Percentiles rank a stretch among this genome's conserved stretches.
phyloP scores from a whole-genome alignment of 257 asterid species.

The Ligustrum vulgare region DNA sequence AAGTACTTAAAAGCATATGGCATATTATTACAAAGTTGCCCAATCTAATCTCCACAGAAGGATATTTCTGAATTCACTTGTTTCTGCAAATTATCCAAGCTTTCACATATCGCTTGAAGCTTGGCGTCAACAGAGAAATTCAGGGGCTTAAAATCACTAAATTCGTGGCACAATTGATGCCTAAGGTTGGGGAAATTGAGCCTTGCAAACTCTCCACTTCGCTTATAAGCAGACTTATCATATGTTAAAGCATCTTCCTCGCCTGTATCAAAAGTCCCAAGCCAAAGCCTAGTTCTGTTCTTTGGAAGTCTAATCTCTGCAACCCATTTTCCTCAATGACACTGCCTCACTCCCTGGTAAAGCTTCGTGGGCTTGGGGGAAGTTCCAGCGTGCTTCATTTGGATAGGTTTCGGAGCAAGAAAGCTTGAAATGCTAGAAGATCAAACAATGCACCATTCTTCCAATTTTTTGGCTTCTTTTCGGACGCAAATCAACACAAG shows the following conservation, averaged over 20 bases:
- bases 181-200: constrained; percentile 74
- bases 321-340: constrained; percentile 98
- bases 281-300: constrained; percentile 90
- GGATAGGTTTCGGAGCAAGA: constrained; percentile 58
- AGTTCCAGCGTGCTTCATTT: constrained; percentile 58
- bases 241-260: constrained; percentile 90
- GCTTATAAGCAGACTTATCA: constrained; percentile 82
- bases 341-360: constrained; percentile 84
- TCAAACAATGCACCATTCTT: too few relatives aligned
- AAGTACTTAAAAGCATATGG: neutral
- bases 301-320: constrained; percentile 89
- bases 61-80: constrained; percentile 56
- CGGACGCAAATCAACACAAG: constrained; percentile 4
- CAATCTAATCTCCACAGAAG: constrained; percentile 96
- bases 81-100: constrained; percentile 48
- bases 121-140: constrained; percentile 78
- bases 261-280: constrained; percentile 85
- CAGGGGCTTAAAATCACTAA: constrained; percentile 54
- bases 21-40: constrained; percentile 51
- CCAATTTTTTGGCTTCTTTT: too few relatives aligned
- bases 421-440: too few relatives aligned
- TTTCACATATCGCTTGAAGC: constrained; percentile 69
- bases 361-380: constrained; percentile 61
- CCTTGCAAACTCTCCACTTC: constrained; percentile 79
- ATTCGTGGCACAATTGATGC: constrained; percentile 52